phyloP scores from a whole-genome alignment of 2,329 filamentous ascomycete species.

The Fusarium sp. region DNA sequence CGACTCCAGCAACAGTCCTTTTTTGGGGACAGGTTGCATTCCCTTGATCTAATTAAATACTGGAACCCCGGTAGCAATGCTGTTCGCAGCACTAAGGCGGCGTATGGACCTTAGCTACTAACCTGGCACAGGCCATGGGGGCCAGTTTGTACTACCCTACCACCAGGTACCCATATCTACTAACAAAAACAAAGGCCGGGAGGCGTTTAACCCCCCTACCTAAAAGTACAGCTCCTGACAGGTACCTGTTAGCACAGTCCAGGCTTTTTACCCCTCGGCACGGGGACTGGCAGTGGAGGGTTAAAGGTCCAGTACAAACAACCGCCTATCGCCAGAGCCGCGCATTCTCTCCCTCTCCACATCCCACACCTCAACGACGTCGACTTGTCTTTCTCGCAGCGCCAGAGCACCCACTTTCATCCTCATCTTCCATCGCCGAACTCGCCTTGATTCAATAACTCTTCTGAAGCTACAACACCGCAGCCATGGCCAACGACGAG shows the following conservation, averaged over 20 bases:
- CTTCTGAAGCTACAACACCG: conserved; percentile 45
- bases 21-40: conserved; percentile 49
- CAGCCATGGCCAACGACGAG: conserved; percentile 98
- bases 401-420: conserved; percentile 41
- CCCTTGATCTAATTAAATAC: conserved; percentile 35
- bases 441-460: conserved; percentile 27
- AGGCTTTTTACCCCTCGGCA: conserved; percentile 48
- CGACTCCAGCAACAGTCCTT: conserved; percentile 34
- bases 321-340: conserved; percentile 52
- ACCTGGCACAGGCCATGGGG: conserved; percentile 14
- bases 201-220: conserved; percentile 31
- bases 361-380: conserved; percentile 51
- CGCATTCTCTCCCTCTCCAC: conserved; percentile 53
- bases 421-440: conserved; percentile 34
- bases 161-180: conserved; percentile 25
- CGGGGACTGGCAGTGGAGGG: conserved; percentile 32
- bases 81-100: conserved; percentile 22
- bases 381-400: conserved; percentile 46
- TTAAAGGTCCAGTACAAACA: conserved; percentile 41
- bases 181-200: conserved; percentile 19
- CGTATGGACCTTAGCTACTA: conserved; percentile 11
- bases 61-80: conserved; percentile 27
- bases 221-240: conserved; percentile 19
- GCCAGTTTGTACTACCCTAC: conserved; percentile 27
- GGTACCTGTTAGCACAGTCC: conserved; percentile 13